Conservation (phyloP, 257 asterid species). For the Vinca minor region DNA sequence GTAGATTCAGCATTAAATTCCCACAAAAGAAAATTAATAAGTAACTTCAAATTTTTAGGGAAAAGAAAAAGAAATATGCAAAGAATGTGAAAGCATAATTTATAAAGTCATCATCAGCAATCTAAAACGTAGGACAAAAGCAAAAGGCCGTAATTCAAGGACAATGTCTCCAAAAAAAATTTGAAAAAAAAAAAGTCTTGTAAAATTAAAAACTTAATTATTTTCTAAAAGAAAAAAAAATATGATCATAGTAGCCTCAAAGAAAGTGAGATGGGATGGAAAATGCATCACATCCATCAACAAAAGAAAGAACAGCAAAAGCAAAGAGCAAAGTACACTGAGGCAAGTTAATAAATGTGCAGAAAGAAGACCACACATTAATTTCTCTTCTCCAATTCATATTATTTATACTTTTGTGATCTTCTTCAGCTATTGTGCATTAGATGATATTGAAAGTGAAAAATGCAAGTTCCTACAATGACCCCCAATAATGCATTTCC, state of each 20-base stretch:
- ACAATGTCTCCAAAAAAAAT: neutral
- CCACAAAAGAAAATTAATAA: no score
- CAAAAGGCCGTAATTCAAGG: slow-evolving; percentile 9
- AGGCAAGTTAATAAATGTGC: neutral
- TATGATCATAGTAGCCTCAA: no score
- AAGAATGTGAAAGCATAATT: neutral
- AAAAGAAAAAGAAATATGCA: no score
- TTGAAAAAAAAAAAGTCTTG: neutral
- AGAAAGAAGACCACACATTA: neutral
- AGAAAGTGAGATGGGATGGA: slow-evolving; percentile 1
- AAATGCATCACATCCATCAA: slow-evolving; percentile 2
- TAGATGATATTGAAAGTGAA: neutral
- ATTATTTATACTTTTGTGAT: no score
- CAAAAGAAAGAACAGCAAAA: neutral
- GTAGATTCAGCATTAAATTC: no score
- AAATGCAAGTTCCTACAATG: slow-evolving; percentile 1
- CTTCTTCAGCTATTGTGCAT: neutral
- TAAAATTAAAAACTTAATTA: neutral
- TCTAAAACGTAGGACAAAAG: slow-evolving; percentile 8
- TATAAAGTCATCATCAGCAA: slow-evolving; percentile 5
- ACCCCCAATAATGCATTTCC: slow-evolving; percentile 1
- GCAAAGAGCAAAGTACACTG: neutral
- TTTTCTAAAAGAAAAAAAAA: no score
- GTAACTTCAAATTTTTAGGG: no score
- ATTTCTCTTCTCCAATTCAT: no score